These are phyloP conservation scores for Colletotrichum sp. DNA, from an alignment of 2,329 filamentous ascomycete species.

Conservation along the genomic window DNA sequence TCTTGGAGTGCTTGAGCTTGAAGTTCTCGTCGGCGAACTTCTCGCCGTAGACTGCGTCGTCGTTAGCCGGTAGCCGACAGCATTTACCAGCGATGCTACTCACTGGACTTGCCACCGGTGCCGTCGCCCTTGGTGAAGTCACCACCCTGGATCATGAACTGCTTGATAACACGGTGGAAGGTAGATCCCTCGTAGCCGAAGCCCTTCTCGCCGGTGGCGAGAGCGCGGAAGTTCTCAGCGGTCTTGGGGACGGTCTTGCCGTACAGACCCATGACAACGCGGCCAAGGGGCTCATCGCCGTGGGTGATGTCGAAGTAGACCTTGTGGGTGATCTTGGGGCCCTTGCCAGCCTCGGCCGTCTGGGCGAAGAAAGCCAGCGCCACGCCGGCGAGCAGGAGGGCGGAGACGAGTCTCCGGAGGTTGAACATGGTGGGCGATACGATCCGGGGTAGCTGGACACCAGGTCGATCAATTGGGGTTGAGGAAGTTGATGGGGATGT, in stretches of 20 bases:
- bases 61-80: neutral
- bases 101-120: slow-evolving; percentile 85
- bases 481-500: neutral
- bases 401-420: slow-evolving; percentile 72
- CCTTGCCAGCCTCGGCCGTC: slow-evolving; percentile 76
- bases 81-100: slow-evolving; percentile 32
- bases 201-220: slow-evolving; percentile 86
- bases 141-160: slow-evolving; percentile 92
- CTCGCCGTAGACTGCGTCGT: slow-evolving; percentile 72
- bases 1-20: slow-evolving; percentile 91
- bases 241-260: slow-evolving; percentile 86
- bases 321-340: slow-evolving; percentile 95
- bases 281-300: slow-evolving; percentile 75
- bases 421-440: slow-evolving; percentile 69
- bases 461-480: slow-evolving; percentile 12
- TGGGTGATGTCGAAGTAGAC: slow-evolving; percentile 87
- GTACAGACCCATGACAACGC: slow-evolving; percentile 83
- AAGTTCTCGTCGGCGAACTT: slow-evolving; percentile 93
- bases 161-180: slow-evolving; percentile 91
- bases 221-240: slow-evolving; percentile 75
- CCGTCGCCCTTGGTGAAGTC: slow-evolving; percentile 86
- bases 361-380: slow-evolving; percentile 78
- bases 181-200: slow-evolving; percentile 81
- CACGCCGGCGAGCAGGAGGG: slow-evolving; percentile 78
- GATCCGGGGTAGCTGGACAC: neutral